A percentile compares a stretch with the other conserved stretches of the same genome.
phyloP scores from a whole-genome alignment of 495 filamentous ascomycete species.

The Penicillium crystallinum region DNA sequence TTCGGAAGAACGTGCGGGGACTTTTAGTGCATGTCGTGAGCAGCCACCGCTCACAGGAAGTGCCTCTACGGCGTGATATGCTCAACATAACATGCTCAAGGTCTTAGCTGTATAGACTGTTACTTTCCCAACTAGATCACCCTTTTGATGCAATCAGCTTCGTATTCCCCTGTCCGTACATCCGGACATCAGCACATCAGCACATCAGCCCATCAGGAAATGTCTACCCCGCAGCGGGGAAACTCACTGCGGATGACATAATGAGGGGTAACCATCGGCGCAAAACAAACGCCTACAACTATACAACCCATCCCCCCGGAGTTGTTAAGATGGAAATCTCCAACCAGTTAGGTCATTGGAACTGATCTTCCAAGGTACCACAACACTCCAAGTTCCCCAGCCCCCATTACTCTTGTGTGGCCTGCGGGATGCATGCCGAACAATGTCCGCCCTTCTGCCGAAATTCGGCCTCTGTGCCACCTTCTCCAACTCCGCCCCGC shows the following conservation, averaged over 20 bases:
- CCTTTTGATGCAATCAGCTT: no score
- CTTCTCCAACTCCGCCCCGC: constrained; percentile 24
- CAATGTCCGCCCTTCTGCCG: constrained; percentile 15
- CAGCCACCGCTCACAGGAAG: no score
- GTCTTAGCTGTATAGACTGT: no score
- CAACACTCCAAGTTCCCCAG: background rate
- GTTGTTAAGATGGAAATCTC: background rate
- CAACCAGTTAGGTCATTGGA: background rate
- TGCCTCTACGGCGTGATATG: no score
- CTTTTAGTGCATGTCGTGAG: background rate
- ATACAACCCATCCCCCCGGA: background rate
- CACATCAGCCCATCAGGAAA: background rate
- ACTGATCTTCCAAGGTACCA: background rate
- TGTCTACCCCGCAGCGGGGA: constrained; percentile 11
- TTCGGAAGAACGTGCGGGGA: background rate
- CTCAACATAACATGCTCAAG: no score
- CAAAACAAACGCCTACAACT: background rate
- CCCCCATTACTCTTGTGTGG: background rate
- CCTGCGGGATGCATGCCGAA: constrained; percentile 1
- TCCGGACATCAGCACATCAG: background rate
- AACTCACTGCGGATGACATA: constrained; percentile 15
- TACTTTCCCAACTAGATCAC: no score
- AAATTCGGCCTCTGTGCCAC: constrained; percentile 13
- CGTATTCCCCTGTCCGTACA: background rate
- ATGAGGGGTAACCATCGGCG: constrained; percentile 22